Base-by-base conservation (phyloP, 106 monocot genomes). In the Narthecium ossifragum region DNA sequence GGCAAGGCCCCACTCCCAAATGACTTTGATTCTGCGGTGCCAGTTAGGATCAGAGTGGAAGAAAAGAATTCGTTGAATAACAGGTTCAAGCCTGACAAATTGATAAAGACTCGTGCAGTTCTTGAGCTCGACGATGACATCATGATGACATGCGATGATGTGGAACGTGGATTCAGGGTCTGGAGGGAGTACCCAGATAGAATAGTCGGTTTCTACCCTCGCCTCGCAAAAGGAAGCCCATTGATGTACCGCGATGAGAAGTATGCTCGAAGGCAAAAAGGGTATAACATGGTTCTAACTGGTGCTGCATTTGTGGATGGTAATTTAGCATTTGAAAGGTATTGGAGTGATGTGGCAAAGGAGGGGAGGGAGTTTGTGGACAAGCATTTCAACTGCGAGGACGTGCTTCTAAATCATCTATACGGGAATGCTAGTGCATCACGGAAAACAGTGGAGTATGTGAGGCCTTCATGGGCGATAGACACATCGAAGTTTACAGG, bases 101-200 rank as follows among this genome's bases (percentile, higher is more conserved):
- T 62, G 40, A 85, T 89, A 68, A 80, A 75, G 63, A 93, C 85
- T n/a, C 57, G 66, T 12, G 93, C 82, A 13, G 79, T 93, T 67
- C 70, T 93, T 15, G 79, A 85, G 59, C 85, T 88, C 25, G 85
- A 93, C 57, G 85, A 89, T 56, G 93, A 89, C 27, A 85, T 85
- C 51, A 85, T 82, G 80, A 82, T 89, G 82, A 74, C 85, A 9
- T 93, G 93, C 45, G 80, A 89, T 67, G 93, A 93, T 61, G 50
- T 93, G 30, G 93, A 93, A 71, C 73, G 85, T 10, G 93, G 93
- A 13, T 93, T 93, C 69, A 83, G 54, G 69, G 85, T 93, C 11
- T 93, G 88, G 93, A 52, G 88, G 13, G 74, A 80, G 55, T 62
- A 83, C 34, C 85, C 93, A 0, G 80, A 89, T 12, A 73, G 71